Conservation (phyloP, 345 rosid species). For the Brassica incana region DNA sequence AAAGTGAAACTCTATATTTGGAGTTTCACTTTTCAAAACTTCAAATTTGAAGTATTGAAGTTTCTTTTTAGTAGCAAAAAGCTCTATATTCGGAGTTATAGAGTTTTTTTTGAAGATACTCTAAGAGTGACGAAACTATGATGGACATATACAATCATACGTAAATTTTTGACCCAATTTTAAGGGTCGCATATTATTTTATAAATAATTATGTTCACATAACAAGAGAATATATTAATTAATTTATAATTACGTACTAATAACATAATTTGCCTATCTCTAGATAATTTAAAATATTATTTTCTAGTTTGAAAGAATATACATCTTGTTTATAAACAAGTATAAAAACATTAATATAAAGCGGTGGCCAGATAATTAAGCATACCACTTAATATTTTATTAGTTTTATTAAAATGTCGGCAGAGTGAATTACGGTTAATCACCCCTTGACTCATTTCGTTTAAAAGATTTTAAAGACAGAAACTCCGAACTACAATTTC, state of each 20-base stretch:
- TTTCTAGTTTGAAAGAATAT: constrained; percentile 7
- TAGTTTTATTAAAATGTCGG: constrained; percentile 21
- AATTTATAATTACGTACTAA: background rate
- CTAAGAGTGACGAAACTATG: no score
- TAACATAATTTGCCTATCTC: background rate
- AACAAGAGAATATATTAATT: background rate
- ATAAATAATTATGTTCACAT: background rate
- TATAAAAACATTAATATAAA: background rate
- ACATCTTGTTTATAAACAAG: background rate
- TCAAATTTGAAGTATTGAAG: no score
- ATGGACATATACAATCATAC: no score
- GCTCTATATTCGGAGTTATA: no score
- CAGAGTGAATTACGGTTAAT: constrained; percentile 29
- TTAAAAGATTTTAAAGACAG: background rate
- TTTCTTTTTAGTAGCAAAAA: no score
- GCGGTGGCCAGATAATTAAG: constrained; percentile 20
- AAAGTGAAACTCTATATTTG: no score
- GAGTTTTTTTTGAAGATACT: no score
- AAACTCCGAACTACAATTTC: background rate
- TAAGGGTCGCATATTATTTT: no score
- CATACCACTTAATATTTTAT: background rate
- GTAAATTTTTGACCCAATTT: no score
- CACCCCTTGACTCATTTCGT: constrained; percentile 26
- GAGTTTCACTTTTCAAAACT: no score
- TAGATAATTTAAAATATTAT: background rate